A percentile compares a stretch with the other conserved stretches of the same genome.
phyloP scores from a whole-genome alignment of 2,329 filamentous ascomycete genomes.

The Ophiocordyceps camponoti-leonardi region DNA sequence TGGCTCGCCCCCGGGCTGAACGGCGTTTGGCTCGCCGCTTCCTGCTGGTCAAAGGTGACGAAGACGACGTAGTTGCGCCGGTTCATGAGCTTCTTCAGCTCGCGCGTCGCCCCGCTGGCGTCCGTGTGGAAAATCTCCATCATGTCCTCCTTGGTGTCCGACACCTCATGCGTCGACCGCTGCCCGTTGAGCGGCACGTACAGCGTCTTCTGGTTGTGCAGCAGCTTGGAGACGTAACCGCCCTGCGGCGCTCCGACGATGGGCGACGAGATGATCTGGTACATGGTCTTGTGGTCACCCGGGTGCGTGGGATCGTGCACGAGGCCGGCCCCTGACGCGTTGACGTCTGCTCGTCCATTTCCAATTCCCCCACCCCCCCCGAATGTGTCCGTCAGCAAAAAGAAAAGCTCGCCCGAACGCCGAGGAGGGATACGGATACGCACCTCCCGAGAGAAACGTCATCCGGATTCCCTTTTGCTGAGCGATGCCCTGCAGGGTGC shows the following conservation, averaged over 20 bases:
- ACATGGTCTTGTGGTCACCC: constrained; percentile 96
- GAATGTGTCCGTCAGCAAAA: background rate
- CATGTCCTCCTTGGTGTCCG: constrained; percentile 98
- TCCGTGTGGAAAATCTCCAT: constrained; percentile 98
- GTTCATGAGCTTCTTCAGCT: constrained; percentile 85
- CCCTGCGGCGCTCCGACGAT: constrained; percentile 81
- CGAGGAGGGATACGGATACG: constrained; percentile 16
- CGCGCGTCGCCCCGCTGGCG: constrained; percentile 64
- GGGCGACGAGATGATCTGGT: constrained; percentile 85
- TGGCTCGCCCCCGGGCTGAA: constrained; percentile 22
- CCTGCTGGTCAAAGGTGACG: constrained; percentile 86
- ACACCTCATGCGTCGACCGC: constrained; percentile 52
- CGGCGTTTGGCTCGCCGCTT: constrained; percentile 35
- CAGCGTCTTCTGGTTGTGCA: constrained; percentile 87
- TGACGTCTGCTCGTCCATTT: constrained; percentile 69
- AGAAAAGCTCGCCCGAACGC: background rate
- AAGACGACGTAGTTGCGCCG: constrained; percentile 83
- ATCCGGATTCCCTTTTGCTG: constrained; percentile 92
- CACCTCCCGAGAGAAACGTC: constrained; percentile 86
- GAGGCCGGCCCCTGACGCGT: constrained; percentile 78
- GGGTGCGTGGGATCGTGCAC: constrained; percentile 88
- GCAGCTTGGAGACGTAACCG: constrained; percentile 75
- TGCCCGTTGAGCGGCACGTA: constrained; percentile 85
- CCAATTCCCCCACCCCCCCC: no score
- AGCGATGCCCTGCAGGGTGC: constrained; percentile 85